Conservation (phyloP, 2,329 filamentous ascomycete species). For the Chrysosporium queenslandicum region DNA sequence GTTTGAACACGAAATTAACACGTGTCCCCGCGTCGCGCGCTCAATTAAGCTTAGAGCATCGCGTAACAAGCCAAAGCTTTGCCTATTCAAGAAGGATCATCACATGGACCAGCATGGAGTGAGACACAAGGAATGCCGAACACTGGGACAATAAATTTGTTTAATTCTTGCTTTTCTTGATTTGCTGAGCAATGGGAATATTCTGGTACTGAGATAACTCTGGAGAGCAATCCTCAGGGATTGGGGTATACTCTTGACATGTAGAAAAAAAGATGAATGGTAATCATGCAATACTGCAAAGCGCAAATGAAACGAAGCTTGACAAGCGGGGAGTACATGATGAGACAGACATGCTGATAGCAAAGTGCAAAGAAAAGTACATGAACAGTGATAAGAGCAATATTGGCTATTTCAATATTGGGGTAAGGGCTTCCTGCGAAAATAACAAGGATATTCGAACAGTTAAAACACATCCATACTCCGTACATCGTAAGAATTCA, state of each 20-base stretch:
- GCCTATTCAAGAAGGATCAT: not conserved
- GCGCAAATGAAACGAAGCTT: too few relatives aligned
- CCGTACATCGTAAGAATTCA: constrained; percentile 11
- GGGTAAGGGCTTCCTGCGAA: not conserved
- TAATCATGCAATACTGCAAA: not conserved
- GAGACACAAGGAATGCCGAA: not conserved
- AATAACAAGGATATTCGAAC: not conserved
- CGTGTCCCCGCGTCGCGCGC: not conserved
- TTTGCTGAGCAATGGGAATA: not conserved
- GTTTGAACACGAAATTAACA: not conserved
- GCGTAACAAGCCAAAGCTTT: not conserved
- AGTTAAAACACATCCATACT: constrained; percentile 7
- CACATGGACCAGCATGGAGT: not conserved
- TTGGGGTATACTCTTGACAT: constrained; percentile 1
- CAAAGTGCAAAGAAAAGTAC: not conserved
- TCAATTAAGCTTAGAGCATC: not conserved
- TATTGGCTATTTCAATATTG: not conserved
- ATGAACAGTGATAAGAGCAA: not conserved
- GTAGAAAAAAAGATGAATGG: not conserved
- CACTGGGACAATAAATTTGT: not conserved
- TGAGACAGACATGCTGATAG: not conserved
- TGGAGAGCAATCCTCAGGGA: not conserved
- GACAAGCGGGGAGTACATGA: too few relatives aligned
- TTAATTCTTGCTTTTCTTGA: not conserved
- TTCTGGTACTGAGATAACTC: not conserved